Base-by-base conservation (phyloP, 192 early-diverging fungal species). In the Gonapodya sp. region DNA sequence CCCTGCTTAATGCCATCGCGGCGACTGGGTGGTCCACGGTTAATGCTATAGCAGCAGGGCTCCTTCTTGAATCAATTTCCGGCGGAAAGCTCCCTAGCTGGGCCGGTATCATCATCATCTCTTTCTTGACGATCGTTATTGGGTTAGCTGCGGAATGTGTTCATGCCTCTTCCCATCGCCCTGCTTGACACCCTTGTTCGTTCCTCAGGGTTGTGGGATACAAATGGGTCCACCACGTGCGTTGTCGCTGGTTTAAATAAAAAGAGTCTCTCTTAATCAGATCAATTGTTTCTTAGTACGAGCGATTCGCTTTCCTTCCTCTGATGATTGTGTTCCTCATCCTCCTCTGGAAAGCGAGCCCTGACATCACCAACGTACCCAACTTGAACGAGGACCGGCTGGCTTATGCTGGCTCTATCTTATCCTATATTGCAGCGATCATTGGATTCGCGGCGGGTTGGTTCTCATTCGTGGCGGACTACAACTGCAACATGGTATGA, bases 11-110 rank as follows among this genome's bases (percentile, higher is more conserved):
- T 33, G 75, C 75, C 75, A 64, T 64, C 78, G 83, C 84, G 8
- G 80, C 80, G 64, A 78, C 84, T 35, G 85, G 78, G 1, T 85
- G 81, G 78, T 80, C 79, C 46, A 78, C 80, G 36, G 79, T 85
- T 31, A 84, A 85, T 35, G 83, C 82, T 32, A 82, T 85, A 18
- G 84, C 82, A 35, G 83, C 83, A 1, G 85, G 81, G 30, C 84
- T 81, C 46, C 81, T 84, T 73, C 72, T 85, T n/a, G 73, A 72
- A 18, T 80, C 83, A 31, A 80, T 84, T 33, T 32, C 30, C 8
- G 34, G 34, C 75, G 75, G 75, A 8, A 77, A 77, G 75, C 31
- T 77, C 2, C 75, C 75, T 2, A 33, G 8, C 31, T 77, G 31
- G 8, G 75, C 18, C 31, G 84, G 81, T 34, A 85, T 85, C 83